Conservation (phyloP, 768 basidiomycete genomes). For the Myochromella boudieri region DNA sequence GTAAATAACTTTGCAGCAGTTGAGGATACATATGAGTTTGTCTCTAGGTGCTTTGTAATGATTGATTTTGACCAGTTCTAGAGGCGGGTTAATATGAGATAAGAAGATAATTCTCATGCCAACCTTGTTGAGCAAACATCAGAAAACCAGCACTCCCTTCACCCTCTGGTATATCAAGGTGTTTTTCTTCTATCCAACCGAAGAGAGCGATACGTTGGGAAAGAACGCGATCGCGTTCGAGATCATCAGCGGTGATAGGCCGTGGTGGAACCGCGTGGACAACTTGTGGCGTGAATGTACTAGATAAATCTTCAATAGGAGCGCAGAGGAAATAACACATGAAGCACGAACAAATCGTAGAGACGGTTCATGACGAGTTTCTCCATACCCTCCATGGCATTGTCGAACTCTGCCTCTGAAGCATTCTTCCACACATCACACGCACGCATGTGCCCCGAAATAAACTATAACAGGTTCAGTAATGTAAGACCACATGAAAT, state of each 20-base stretch:
- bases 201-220: conserved; percentile 89
- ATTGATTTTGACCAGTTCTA: conserved; percentile 94
- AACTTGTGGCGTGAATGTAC: conserved; percentile 91
- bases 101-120: conserved; percentile 8
- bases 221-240: conserved; percentile 93
- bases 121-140: conserved; percentile 87
- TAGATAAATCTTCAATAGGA: conserved; percentile 32
- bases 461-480: conserved; percentile 61
- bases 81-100: background rate
- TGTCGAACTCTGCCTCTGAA: conserved; percentile 86
- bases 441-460: conserved; percentile 82
- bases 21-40: conserved; percentile 95
- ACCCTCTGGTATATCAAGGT: conserved; percentile 85
- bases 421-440: conserved; percentile 81
- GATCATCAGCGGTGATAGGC: conserved; percentile 88
- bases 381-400: conserved; percentile 98
- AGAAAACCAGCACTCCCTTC: conserved; percentile 80
- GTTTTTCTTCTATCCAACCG: conserved; percentile 84
- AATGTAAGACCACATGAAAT: background rate
- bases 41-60: conserved; percentile 99
- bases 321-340: background rate
- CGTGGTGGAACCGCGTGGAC: conserved; percentile 63
- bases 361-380: conserved; percentile 98
- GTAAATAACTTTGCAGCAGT: conserved; percentile 99
- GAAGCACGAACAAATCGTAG: conserved; percentile 81